A percentile compares a stretch with the other conserved stretches of the same genome.
Conservation (phyloP, 2,329 filamentous ascomycete genomes). For the Magnaporthales sp. region DNA sequence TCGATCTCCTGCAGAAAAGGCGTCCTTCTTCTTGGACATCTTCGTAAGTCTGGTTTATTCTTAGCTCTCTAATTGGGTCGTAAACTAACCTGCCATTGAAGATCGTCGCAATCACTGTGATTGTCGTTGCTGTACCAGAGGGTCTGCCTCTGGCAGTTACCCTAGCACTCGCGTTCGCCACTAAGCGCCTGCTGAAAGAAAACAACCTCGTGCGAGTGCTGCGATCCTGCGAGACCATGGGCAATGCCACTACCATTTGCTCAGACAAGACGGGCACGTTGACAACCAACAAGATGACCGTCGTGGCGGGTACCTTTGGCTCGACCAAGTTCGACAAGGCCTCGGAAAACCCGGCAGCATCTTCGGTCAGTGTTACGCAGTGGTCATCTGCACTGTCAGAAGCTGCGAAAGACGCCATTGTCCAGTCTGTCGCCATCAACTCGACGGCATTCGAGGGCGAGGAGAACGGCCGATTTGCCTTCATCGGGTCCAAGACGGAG, state of each 20-base stretch:
- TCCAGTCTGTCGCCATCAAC: constrained; percentile 44
- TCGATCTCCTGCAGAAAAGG: constrained; percentile 40
- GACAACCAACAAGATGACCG: constrained; percentile 61
- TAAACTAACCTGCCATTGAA: constrained; percentile 49
- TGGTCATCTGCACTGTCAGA: constrained; percentile 21
- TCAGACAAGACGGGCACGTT: constrained; percentile 61
- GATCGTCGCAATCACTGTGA: constrained; percentile 56
- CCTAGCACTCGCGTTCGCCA: constrained; percentile 57
- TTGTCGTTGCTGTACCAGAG: constrained; percentile 60
- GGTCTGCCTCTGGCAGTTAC: constrained; percentile 59
- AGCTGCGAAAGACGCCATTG: constrained; percentile 23
- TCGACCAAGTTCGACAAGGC: neutral
- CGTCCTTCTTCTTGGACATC: constrained; percentile 21
- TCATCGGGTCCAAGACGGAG: constrained; percentile 49
- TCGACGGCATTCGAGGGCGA: constrained; percentile 48
- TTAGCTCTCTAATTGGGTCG: neutral
- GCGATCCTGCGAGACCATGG: constrained; percentile 63
- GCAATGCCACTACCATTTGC: constrained; percentile 51
- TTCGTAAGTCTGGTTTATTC: constrained; percentile 54
- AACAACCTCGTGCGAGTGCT: constrained; percentile 61
- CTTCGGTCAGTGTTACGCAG: constrained; percentile 13
- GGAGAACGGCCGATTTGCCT: constrained; percentile 32
- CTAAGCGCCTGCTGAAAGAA: constrained; percentile 58
- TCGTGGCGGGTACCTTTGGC: constrained; percentile 52
- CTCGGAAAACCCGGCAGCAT: neutral